Base-by-base conservation (phyloP, 805 yeast species). In the Saccharomycopsis lassenensis region DNA sequence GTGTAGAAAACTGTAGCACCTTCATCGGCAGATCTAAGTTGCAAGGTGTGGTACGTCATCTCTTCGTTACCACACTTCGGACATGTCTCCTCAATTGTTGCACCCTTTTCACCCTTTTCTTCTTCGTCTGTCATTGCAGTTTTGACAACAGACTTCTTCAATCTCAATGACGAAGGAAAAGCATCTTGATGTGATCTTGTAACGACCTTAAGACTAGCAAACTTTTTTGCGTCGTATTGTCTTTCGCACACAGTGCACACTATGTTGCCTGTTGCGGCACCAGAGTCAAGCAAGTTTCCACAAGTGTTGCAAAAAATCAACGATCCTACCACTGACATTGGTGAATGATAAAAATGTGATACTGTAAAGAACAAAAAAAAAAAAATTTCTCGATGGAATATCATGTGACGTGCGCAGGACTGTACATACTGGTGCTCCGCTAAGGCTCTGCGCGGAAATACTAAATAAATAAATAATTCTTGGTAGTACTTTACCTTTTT, bases 1-100 rank as follows among this genome's bases (percentile, higher is more conserved):
- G 98, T 89, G 62, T 91, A 93, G 56, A 91, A 91, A 24, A 91
- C 97, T 7, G 99, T 91, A 20, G 98, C 94, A 69, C 98, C 99
- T 69, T 91, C 99, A 69, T 91, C 99, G 1, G 98, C 99, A 37
- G 95, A 82, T 62, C 99, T 77, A 50, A 91, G 69, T 61, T 91
- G 99, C 48, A 91, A 65, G 4, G 98, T 91, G 55, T 91, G 97
- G 57, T 89, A 91, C 56, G 78, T 87, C 98, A 93, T 93, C 59
- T 91, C 96, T 54, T 91, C 96, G 59, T 87, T 73, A 33, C 94
- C 95, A 72, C 98, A 91, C 59, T 87, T 76, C n/a, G 97, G 97
- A 67, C 99, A 91, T 54, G 82, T 87, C 58, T 91, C 99, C 57
- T 87, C 82, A 57, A 91, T 91, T 8, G 93, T 81, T 26, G 98